phyloP scores from a whole-genome alignment of 2,329 filamentous ascomycete genomes.

The Colletotrichum sojae region DNA sequence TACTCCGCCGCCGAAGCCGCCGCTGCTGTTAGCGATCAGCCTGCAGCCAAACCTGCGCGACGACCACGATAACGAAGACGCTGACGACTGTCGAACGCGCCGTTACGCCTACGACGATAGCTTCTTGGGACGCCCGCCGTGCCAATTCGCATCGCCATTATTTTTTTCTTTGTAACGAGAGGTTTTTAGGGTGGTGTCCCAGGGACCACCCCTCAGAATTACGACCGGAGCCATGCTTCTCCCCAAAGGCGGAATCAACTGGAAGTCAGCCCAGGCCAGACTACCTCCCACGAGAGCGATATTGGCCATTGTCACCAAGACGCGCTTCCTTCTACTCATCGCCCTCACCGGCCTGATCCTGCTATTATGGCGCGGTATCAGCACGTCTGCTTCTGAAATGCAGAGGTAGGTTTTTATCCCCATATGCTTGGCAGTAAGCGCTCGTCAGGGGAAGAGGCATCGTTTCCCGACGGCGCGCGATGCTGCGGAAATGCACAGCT shows the following conservation, averaged over 20 bases:
- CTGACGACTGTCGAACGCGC: slow-evolving; percentile 5
- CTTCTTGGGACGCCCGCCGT: slow-evolving; percentile 21
- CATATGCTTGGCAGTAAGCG: not conserved
- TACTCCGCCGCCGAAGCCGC: slow-evolving; percentile 11
- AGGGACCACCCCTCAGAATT: slow-evolving; percentile 51
- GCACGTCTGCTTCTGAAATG: slow-evolving; percentile 86
- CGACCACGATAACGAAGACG: slow-evolving; percentile 18
- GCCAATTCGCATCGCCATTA: slow-evolving; percentile 3
- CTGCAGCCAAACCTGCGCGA: not conserved
- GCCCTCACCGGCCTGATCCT: slow-evolving; percentile 79
- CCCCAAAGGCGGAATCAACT: slow-evolving; percentile 89
- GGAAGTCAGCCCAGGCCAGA: slow-evolving; percentile 88
- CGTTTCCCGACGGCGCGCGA: slow-evolving; percentile 8
- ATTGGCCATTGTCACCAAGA: slow-evolving; percentile 79
- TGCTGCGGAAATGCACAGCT: not conserved
- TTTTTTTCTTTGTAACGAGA: slow-evolving; percentile 32
- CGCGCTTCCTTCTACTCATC: slow-evolving; percentile 82
- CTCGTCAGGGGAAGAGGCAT: slow-evolving; percentile 11
- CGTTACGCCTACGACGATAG: slow-evolving; percentile 7
- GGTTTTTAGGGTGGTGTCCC: slow-evolving; percentile 54
- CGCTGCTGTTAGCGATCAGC: slow-evolving; percentile 14
- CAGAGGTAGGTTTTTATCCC: slow-evolving; percentile 77
- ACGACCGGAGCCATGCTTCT: slow-evolving; percentile 77
- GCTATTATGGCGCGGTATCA: slow-evolving; percentile 90
- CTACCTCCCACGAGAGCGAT: slow-evolving; percentile 84